phyloP scores from a whole-genome alignment of 257 asterid species.

The Solanum neorickii region DNA sequence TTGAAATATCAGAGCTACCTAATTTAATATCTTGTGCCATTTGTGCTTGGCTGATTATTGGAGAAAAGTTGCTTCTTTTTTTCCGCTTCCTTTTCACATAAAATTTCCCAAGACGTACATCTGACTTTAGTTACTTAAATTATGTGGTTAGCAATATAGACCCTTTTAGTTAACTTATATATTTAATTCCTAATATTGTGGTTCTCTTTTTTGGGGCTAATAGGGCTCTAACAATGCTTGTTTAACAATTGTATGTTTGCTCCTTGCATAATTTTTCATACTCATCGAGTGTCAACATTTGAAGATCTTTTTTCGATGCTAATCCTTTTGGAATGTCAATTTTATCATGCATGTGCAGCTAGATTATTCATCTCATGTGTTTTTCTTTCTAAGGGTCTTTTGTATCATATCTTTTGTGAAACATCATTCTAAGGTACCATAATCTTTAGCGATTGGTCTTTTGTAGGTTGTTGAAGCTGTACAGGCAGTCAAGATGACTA shows the following conservation, averaged over 20 bases:
- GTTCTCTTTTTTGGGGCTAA: background rate
- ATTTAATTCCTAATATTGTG: background rate
- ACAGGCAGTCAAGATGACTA: constrained; percentile 71
- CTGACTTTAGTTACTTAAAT: background rate
- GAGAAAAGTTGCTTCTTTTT: background rate
- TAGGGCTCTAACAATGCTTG: background rate
- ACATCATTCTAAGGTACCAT: background rate
- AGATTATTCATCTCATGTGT: background rate
- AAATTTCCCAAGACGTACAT: background rate
- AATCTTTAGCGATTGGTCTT: background rate
- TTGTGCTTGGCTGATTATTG: background rate
- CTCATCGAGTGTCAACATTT: background rate
- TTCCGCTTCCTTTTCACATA: background rate
- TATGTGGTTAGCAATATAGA: background rate
- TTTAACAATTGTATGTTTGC: background rate
- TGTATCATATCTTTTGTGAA: background rate
- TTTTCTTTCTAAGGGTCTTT: background rate
- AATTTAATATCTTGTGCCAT: background rate
- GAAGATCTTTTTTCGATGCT: background rate
- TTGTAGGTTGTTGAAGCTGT: constrained; percentile 87
- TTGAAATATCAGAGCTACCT: background rate
- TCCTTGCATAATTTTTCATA: background rate
- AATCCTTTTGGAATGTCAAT: background rate
- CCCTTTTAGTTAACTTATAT: background rate
- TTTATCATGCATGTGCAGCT: background rate